Base-by-base conservation (phyloP, 495 filamentous ascomycete species). In the Talaromyces borbonicus region DNA sequence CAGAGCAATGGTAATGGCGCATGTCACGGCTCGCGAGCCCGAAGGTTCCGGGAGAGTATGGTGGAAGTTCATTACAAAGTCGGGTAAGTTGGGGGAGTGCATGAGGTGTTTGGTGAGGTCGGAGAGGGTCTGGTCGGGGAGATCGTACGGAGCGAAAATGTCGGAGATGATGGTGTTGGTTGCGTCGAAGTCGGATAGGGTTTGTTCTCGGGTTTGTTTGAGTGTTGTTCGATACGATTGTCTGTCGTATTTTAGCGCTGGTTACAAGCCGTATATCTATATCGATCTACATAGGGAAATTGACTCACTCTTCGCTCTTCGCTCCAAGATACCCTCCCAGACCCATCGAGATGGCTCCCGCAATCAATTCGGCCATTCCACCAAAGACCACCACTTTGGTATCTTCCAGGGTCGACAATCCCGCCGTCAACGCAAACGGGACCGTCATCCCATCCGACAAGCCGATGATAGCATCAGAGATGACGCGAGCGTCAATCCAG, bases 311-410 rank as follows among this genome's bases (percentile, higher is more conserved):
- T 66, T 88, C 84, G 31, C 80, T 80, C 52, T 80, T 79, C 0
- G 84, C 81, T 9, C 82, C 82, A 2, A 92, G 67, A 51, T 79
- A 67, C 20, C 76, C 76, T 40, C 76, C 76, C 29, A 78, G 49
- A 2, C 74, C 75, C 74, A 79, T 79, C 5, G 73, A 76, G 43
- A 79, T 74, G 16, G 74, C 72, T 20, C 76, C 76, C 1, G 75
- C 75, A 47, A 75, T 74, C 18, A 79, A 56, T 53, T 79, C 76
- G 4, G 76, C 76, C 41, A 78, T 53, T 15, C 76, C 76, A 22
- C 73, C 76, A 51, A 74, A 73, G n/a, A 78, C 68, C 5, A 79
- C 76, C 0, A 77, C 65, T 32, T 69, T 69, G 29, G 76, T 75
- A 49, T 75, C 67, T 0, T 70, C 69, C 36, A 77, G 54, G 1